Base-by-base conservation (phyloP, 2,329 filamentous ascomycete species). In the Fusarium agapanthi region DNA sequence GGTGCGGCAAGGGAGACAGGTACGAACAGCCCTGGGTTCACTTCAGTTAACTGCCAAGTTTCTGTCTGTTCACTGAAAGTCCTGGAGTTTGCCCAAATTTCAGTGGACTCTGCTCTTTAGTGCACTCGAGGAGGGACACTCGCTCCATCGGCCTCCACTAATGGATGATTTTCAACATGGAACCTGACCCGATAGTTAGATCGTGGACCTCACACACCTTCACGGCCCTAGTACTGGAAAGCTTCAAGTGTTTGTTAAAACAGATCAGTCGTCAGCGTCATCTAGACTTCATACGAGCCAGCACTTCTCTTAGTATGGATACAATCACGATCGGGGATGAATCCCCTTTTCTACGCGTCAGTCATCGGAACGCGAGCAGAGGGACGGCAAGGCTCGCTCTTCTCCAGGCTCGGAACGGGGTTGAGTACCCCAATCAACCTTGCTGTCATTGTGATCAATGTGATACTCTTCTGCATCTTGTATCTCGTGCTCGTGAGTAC, bases 1-100 rank as follows among this genome's bases (percentile, higher is more conserved):
- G 72, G 74, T 74, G 73, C 73, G 69, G 69, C 69, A 74, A 76
- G 66, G 71, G 61, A 73, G 71, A 61, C 67, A 71, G 60, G 61
- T 57, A 63, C 41, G n/a, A 53, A 43, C 53, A 59, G 35, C 48
- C 26, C 18, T 50, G 47, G 28, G 16, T n/a, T 40, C 50, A n/a
- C 41, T 50, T 51, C 41, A 47, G 59, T 51, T 24, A 44, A 65
- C 44, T 57, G 37, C 55, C 64, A 72, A 51, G 68, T 40, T 54
- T 50, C 16, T 50, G 22, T 35, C 45, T 59, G 30, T 30, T 37
- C 40, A 53, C 56, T 60, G 55, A 60, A 53, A 34, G 43, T 15
- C 28, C 30, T 38, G 40, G 38, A 51, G 44, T 37, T 45, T 48
- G 8, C 10, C 9, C 61, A 61, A 55, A 30, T 51, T 56, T 34